Evolutionary conservation across 2,329 filamentous ascomycete species (phyloP).

Genomic region (Curvularia verruculosa): DNA sequence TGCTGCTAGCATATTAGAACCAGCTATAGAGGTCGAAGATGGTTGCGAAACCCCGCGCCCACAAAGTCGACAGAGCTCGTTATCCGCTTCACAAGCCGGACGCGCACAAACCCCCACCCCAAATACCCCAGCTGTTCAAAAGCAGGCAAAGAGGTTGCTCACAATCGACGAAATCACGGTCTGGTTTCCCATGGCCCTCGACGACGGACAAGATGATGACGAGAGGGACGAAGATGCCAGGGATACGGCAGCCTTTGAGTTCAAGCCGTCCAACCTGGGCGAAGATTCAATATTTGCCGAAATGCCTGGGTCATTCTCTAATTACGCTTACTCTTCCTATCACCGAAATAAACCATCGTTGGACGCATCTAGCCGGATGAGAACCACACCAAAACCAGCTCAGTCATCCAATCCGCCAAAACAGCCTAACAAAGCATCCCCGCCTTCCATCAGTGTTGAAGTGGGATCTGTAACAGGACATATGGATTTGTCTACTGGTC

Average conservation of each 20-base stretch:
- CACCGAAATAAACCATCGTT: conserved; percentile 34
- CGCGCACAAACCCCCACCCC: conserved; percentile 8
- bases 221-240: conserved; percentile 12
- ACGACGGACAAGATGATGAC: conserved; percentile 14
- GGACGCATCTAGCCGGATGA: conserved; percentile 30
- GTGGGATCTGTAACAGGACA: conserved; percentile 45
- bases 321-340: conserved; percentile 53
- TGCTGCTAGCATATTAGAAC: conserved; percentile 39
- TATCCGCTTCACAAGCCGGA: conserved; percentile 20
- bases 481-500: conserved; percentile 45
- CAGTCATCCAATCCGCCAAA: conserved; percentile 9
- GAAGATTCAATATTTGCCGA: conserved; percentile 49
- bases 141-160: conserved; percentile 42
- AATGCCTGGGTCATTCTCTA: conserved; percentile 57
- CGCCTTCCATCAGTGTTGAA: conserved; percentile 35
- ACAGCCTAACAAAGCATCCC: conserved; percentile 15
- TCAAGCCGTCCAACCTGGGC: conserved; percentile 38
- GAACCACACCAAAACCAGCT: conserved; percentile 15
- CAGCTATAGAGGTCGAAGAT: conserved; percentile 40
- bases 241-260: conserved; percentile 28
- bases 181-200: conserved; percentile 46
- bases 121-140: conserved; percentile 7
- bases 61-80: conserved; percentile 37
- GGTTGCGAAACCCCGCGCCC: conserved; percentile 51
- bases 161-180: conserved; percentile 47